Percentiles rank a stretch among this genome's conserved stretches.
Conservation (phyloP, 148 eudicot species). For the Camellia japonica region DNA sequence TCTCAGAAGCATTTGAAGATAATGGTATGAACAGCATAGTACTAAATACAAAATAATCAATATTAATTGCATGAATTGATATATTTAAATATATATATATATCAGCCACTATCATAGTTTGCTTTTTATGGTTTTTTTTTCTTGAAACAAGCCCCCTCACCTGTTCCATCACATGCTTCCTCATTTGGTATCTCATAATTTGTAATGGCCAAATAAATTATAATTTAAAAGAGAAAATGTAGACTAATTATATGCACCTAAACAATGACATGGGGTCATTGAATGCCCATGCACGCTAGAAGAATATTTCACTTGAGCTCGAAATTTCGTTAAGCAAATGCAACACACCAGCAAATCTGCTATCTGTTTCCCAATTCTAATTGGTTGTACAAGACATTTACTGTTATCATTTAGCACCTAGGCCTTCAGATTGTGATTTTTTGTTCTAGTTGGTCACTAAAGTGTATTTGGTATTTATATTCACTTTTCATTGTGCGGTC, state of each 20-base stretch:
- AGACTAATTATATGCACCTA: background rate
- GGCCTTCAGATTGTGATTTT: background rate
- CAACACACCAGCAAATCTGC: background rate
- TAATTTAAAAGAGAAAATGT: background rate
- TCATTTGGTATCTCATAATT: background rate
- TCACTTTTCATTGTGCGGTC: background rate
- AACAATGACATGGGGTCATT: background rate
- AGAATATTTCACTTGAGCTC: background rate
- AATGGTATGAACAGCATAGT: constrained; percentile 42
- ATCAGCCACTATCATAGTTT: background rate
- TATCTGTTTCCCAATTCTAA: background rate
- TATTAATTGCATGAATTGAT: background rate
- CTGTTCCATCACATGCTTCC: background rate
- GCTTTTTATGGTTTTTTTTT: background rate
- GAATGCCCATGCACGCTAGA: background rate
- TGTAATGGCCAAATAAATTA: background rate
- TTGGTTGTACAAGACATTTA: background rate
- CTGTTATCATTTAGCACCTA: background rate
- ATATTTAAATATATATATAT: background rate
- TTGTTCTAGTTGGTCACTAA: background rate
- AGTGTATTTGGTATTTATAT: background rate
- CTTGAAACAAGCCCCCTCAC: background rate
- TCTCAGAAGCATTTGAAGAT: constrained; percentile 66
- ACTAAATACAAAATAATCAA: background rate
- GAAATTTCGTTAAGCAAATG: background rate